Evolutionary conservation across 2,329 filamentous ascomycete species (phyloP), one percentile per base, ranked within the genome.

Genomic region (Neofusicoccum ribis): DNA sequence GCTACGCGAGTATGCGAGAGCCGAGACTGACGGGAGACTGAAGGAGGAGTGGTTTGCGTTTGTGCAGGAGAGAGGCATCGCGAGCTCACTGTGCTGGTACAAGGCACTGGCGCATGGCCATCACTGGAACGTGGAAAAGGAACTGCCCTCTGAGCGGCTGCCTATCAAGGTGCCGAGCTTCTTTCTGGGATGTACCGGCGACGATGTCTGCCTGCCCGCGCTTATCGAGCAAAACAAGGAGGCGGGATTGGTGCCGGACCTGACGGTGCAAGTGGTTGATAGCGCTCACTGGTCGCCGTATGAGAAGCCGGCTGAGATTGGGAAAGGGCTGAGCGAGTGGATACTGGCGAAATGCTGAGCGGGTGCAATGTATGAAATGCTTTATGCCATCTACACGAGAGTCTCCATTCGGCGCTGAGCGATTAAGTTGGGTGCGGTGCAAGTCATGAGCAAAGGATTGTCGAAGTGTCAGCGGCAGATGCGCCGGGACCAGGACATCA

Each of bases 51-150:
- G 78, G 69, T 70, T 80, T 8, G 67, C 73, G n/a, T 71, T 72
- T 9, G 75, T 80, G 70, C 63, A 56, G 3, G 68, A 70, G 8
- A 74, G 73, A 31, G 74, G 77, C 2, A 74, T 79, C 49, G 76
- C 72, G 31, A 73, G 70, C 3, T 73, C 79, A 3, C 70, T 78
- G 63, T 74, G 75, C 66, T 80, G 77, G 71, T 82, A 81, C 66
- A 71, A 73, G 52, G 71, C 73, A 65, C 69, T 67, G 51, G 56
- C 58, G 14, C 23, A 56, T 65, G 67, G 74, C 34, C 49, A 72
- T 36, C 74, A 80, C 51, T 65, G 71, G 36, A 67, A 71, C 27
- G 67, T 68, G 44, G 74, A 75, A 14, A 71, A 70, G 27, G 69
- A 71, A 8, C 31, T 77, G 4, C 71, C 72, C 0, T 52, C 65